phyloP scores from a whole-genome alignment of 164 flowering plant species.

The Amborella trichopoda region DNA sequence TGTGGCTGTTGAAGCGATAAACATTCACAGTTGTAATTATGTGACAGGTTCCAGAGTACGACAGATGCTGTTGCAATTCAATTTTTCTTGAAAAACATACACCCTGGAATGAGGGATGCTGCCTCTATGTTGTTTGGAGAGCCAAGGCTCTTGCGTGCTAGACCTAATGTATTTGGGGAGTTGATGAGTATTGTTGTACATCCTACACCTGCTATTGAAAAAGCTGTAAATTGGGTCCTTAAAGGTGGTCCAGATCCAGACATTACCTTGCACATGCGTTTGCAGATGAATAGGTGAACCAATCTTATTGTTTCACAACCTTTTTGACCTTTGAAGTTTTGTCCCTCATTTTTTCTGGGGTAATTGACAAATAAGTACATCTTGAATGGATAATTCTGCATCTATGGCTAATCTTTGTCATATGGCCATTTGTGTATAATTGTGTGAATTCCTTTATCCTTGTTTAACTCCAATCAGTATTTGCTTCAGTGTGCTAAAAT shows the following conservation, averaged over 20 bases:
- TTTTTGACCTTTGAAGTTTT: no score
- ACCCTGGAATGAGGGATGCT: slow-evolving; percentile 55
- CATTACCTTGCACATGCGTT: slow-evolving; percentile 84
- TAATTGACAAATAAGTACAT: no score
- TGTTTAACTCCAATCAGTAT: no score
- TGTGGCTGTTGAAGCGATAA: no score
- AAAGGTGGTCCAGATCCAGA: slow-evolving; percentile 54
- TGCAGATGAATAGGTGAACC: slow-evolving; percentile 93
- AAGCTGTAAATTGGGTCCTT: slow-evolving; percentile 77
- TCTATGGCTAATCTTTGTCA: no score
- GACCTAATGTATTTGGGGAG: slow-evolving; percentile 91
- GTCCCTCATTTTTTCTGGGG: no score
- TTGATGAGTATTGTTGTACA: slow-evolving; percentile 68
- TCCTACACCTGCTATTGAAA: slow-evolving; percentile 65
- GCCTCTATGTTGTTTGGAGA: slow-evolving; percentile 66
- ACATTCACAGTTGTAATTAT: slow-evolving; percentile 1
- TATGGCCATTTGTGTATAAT: no score
- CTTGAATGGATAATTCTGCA: no score
- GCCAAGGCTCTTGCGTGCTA: slow-evolving; percentile 28
- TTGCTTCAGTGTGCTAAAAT: no score
- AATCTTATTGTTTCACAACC: no score
- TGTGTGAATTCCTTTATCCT: no score
- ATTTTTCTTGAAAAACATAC: slow-evolving; percentile 86
- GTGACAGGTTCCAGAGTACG: slow-evolving; percentile 76
- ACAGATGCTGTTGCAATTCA: slow-evolving; percentile 89